A percentile compares a stretch with the other conserved stretches of the same genome.
phyloP scores from a whole-genome alignment of 176 grass and related monocot genomes.

The Ensete ventricosum region DNA sequence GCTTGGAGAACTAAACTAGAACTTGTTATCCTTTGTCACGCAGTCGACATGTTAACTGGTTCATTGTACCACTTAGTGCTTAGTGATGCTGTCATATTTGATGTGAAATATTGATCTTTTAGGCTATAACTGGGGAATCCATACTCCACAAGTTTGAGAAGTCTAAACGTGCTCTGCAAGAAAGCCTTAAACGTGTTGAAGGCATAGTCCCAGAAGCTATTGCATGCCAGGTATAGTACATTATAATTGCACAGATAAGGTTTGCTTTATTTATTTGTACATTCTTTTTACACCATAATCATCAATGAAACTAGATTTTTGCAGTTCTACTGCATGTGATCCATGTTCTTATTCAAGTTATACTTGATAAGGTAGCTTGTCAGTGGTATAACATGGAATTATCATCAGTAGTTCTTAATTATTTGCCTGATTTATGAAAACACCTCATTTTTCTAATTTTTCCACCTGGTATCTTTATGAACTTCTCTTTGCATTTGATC shows the following conservation, averaged over 20 bases:
- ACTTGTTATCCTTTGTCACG: not conserved
- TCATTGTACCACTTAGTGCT: not conserved
- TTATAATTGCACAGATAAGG: not conserved
- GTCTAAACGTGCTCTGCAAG: slow-evolving; percentile 54
- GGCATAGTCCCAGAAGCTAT: slow-evolving; percentile 90
- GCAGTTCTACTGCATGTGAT: too few species aligned
- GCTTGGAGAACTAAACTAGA: not conserved
- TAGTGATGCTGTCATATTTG: not conserved
- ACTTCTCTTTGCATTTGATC: too few species aligned
- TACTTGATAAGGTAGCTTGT: too few species aligned
- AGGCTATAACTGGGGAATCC: slow-evolving; percentile 92
- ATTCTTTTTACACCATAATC: not conserved
- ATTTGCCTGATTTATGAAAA: too few species aligned
- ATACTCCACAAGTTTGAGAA: slow-evolving; percentile 95
- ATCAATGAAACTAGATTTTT: not conserved
- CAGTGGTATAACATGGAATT: too few species aligned
- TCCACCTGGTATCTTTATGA: too few species aligned
- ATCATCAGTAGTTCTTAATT: too few species aligned
- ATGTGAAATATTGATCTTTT: slow-evolving; percentile 24
- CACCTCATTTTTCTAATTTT: too few species aligned
- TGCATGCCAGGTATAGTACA: slow-evolving; percentile 51
- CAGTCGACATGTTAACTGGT: not conserved
- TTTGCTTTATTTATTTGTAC: not conserved
- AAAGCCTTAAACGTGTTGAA: slow-evolving; percentile 71
- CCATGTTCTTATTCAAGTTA: too few species aligned